Evolutionary conservation across 768 basidiomycete genomes (phyloP).

Genomic region (Boletus rex-veris): DNA sequence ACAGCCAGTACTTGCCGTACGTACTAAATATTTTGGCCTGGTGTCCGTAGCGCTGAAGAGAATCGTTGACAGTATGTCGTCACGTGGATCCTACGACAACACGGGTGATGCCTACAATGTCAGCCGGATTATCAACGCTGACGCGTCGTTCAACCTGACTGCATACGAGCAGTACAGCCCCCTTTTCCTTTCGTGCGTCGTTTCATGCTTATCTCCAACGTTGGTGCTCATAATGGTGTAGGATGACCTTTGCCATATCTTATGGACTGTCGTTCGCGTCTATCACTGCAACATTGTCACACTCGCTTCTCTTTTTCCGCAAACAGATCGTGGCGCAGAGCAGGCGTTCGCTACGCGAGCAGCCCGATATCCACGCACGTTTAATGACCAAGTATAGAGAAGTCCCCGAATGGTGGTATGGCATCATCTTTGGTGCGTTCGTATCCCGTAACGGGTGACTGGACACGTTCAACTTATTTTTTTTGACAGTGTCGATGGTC

Average conservation of each 20-base stretch:
- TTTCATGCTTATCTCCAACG: not conserved
- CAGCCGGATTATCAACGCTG: conserved; percentile 48
- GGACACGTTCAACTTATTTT: not conserved
- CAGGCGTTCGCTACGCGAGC: conserved; percentile 68
- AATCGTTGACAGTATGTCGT: conserved; percentile 45
- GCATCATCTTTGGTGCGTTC: conserved; percentile 24
- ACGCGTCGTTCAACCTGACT: conserved; percentile 51
- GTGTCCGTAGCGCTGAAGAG: not conserved
- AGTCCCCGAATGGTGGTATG: conserved; percentile 65
- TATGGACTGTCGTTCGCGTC: conserved; percentile 84
- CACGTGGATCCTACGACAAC: conserved; percentile 65
- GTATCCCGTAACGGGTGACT: not conserved
- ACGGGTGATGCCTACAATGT: conserved; percentile 57
- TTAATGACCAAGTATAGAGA: conserved; percentile 54
- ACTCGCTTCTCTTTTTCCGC: conserved; percentile 72
- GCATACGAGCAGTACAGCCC: conserved; percentile 59
- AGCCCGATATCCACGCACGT: conserved; percentile 69
- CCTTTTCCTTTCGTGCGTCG: conserved; percentile 49
- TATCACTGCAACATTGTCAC: conserved; percentile 71
- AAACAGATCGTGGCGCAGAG: conserved; percentile 75
- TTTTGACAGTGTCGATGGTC: conserved; percentile 43
- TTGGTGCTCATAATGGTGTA: conserved; percentile 4
- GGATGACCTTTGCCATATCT: conserved; percentile 66
- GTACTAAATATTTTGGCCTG: conserved; percentile 10
- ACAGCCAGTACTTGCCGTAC: conserved; percentile 54